These are phyloP conservation scores for Termitomyces sp. DNA, from an alignment of 768 basidiomycete genomes.

Conservation along the genomic window DNA sequence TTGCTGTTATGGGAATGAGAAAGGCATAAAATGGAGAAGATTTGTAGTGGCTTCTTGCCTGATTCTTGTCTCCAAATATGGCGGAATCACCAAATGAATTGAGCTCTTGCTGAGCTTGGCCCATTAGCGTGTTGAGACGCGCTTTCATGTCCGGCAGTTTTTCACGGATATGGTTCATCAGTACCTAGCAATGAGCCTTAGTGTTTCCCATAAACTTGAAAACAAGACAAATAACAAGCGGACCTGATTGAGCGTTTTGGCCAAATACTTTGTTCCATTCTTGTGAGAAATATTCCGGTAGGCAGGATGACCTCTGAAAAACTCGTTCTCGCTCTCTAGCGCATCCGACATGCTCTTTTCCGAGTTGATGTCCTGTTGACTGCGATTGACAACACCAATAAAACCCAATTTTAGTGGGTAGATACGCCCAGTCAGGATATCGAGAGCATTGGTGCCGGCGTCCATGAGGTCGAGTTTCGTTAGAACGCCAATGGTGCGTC, in stretches of 20 bases:
- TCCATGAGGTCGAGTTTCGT: slow-evolving; percentile 99
- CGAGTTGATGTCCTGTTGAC: slow-evolving; percentile 94
- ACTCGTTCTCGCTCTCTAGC: slow-evolving; percentile 80
- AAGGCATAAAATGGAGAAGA: background rate
- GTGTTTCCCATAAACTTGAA: background rate
- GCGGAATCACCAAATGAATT: slow-evolving; percentile 95
- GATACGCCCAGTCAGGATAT: slow-evolving; percentile 93
- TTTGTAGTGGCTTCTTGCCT: slow-evolving; percentile 36
- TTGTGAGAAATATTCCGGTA: slow-evolving; percentile 96
- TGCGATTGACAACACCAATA: slow-evolving; percentile 96
- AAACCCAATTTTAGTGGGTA: slow-evolving; percentile 98
- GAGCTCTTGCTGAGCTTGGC: slow-evolving; percentile 97
- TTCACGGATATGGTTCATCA: slow-evolving; percentile 97
- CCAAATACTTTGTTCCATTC: slow-evolving; percentile 94
- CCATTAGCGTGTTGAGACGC: slow-evolving; percentile 94
- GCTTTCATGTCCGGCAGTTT: slow-evolving; percentile 99
- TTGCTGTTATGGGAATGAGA: slow-evolving; percentile 45
- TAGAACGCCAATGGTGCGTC: slow-evolving; percentile 93
- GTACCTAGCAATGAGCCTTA: slow-evolving; percentile 46
- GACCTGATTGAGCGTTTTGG: slow-evolving; percentile 92
- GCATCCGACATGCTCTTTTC: slow-evolving; percentile 87
- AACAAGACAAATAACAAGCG: slow-evolving; percentile 14
- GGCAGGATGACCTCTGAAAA: slow-evolving; percentile 85
- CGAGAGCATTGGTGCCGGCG: slow-evolving; percentile 95
- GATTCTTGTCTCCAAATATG: slow-evolving; percentile 87